Base-by-base conservation (phyloP, 2,329 filamentous ascomycete species). In the Colletotrichum phormii region DNA sequence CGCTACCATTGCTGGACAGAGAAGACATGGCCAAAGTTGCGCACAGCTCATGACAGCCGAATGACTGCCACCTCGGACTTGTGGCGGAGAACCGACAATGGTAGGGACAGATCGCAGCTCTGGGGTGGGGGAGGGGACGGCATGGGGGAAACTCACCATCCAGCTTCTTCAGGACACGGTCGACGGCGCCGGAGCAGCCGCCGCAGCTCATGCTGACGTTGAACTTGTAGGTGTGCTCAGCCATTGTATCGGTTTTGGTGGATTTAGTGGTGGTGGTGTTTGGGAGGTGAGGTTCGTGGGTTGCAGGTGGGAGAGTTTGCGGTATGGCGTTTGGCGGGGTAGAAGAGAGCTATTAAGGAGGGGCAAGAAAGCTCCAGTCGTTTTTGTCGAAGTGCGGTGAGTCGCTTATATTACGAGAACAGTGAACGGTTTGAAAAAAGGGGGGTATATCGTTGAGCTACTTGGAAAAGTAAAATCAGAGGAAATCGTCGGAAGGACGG, bases 151-250 rank as follows among this genome's bases (percentile, higher is more conserved):
- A 84, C 90, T 76, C 81, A 97, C 95, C 95, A 24, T 97, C 93
- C 2, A 97, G 91, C 86, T 95, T 98, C 87, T 94, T 96, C 76
- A 99, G 91, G 58, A 98, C 95, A 64, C 95, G 90, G 85, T 97
- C 94, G 57, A 99, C 89, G 77, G 97, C 97, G 80, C 95, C 95
- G 58, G 95, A 98, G 92, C 97, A 99, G 83, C 97, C 97, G 81
- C 94, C 91, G 86, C 97, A 99, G 88, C 88, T 93, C 97, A 99
- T 99, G 84, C 87, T 89, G 83, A 98, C 91, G 84, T 95, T 92
- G 89, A 98, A 98, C 84, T 97, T 94, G 93, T 98, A 98, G 77
- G 91, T 94, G 88, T 98, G 95, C 78, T 94, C 94, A 73, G 91
- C 86, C 93, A 95, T 95, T 79, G 77, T 87, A 79, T 70, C 42